Evolutionary conservation across 1,139 yeast species (phyloP).

Genomic region (Blastobotrys serpentis): DNA sequence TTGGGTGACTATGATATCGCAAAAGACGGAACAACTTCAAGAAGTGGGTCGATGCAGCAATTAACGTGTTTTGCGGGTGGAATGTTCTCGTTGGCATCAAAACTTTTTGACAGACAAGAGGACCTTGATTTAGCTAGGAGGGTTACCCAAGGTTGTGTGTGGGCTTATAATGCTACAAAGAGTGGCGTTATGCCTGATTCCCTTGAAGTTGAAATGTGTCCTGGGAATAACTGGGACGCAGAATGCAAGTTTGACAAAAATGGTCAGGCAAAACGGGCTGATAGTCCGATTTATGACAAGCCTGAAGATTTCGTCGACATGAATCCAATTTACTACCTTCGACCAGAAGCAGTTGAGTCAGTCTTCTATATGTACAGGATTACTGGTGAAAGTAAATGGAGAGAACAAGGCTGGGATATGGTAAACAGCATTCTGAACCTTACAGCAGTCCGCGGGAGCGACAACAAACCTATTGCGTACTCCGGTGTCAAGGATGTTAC

Average conservation of each 20-base stretch:
- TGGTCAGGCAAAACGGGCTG: slow-evolving; percentile 21
- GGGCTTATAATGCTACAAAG: slow-evolving; percentile 51
- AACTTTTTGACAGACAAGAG: slow-evolving; percentile 48
- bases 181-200: slow-evolving; percentile 48
- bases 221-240: slow-evolving; percentile 21
- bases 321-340: slow-evolving; percentile 56
- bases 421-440: slow-evolving; percentile 50
- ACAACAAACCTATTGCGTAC: slow-evolving; percentile 44
- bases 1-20: slow-evolving; percentile 45
- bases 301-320: slow-evolving; percentile 40
- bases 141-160: slow-evolving; percentile 66
- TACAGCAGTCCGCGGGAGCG: slow-evolving; percentile 34
- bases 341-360: slow-evolving; percentile 78
- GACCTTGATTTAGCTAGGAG: slow-evolving; percentile 60
- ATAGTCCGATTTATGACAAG: slow-evolving; percentile 30
- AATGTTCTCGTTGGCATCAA: slow-evolving; percentile 67
- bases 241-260: slow-evolving; percentile 41
- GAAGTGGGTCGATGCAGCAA: no score
- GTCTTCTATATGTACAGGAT: slow-evolving; percentile 69
- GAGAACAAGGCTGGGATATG: slow-evolving; percentile 67
- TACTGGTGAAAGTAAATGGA: slow-evolving; percentile 70
- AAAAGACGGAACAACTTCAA: slow-evolving; percentile 26
- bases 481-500: slow-evolving; percentile 57
- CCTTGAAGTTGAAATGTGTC: slow-evolving; percentile 42
- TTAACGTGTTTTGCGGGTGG: slow-evolving; percentile 63